phyloP scores from a whole-genome alignment of 768 basidiomycete genomes.

The Hemileccinum rubropunctum region DNA sequence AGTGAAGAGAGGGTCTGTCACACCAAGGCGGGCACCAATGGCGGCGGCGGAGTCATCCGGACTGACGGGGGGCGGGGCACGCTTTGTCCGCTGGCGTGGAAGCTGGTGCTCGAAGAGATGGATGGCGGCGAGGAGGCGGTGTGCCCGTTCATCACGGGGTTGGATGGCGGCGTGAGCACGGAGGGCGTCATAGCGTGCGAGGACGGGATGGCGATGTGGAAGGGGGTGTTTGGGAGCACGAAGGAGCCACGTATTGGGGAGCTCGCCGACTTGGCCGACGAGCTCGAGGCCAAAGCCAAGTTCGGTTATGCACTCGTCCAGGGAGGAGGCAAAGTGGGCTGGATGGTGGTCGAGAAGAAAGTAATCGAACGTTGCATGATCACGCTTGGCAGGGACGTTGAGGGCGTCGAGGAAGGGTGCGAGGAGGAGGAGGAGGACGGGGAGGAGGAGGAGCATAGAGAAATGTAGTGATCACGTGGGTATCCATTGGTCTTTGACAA shows the following conservation, averaged over 20 bases:
- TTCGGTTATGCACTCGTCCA: conserved; percentile 53
- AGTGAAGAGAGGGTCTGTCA: conserved; percentile 79
- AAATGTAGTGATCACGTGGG: conserved; percentile 4
- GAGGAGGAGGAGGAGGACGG: conserved; percentile 10
- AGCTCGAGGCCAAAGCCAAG: conserved; percentile 83
- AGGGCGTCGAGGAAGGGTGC: background rate
- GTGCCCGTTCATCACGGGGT: conserved; percentile 38
- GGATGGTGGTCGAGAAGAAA: conserved; percentile 75
- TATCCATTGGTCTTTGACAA: too few relatives aligned
- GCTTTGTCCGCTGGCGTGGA: conserved; percentile 67
- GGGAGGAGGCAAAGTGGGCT: conserved; percentile 45
- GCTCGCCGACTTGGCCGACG: conserved; percentile 84
- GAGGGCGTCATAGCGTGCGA: conserved; percentile 47
- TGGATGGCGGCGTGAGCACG: conserved; percentile 33
- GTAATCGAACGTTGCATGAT: conserved; percentile 71
- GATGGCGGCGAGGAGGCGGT: conserved; percentile 52
- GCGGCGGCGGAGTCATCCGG: conserved; percentile 39
- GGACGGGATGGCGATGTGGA: conserved; percentile 32
- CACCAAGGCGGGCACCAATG: conserved; percentile 58
- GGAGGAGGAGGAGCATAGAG: conserved; percentile 3
- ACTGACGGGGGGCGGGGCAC: conserved; percentile 62
- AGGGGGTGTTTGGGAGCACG: conserved; percentile 43
- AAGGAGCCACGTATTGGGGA: conserved; percentile 81
- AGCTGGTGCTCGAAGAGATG: conserved; percentile 59
- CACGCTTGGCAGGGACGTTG: conserved; percentile 35